Evolutionary conservation across 2,329 filamentous ascomycete species (phyloP), one percentile per base, ranked within the genome.

Genomic region (Apiospora koreana): DNA sequence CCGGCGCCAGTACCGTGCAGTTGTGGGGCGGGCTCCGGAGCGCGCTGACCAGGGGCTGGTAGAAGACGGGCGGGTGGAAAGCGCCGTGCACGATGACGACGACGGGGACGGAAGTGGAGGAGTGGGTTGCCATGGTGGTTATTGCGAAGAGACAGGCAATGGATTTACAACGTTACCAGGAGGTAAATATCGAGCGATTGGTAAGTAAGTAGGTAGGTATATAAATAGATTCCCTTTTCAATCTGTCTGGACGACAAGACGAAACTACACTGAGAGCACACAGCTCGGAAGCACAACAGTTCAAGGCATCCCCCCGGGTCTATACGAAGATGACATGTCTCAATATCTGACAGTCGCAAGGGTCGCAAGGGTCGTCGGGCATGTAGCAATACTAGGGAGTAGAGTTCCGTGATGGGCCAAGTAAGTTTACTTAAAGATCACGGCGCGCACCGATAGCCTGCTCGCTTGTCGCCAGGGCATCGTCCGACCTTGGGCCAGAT

Each of bases 51-150:
- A 75, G 58, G 23, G 50, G 71, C 21, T 71, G 71, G 68, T 76
- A 75, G 68, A 74, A 73, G 45, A 73, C 46, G 8, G 75, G 74
- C 28, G 70, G 42, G 68, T 75, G 73, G 65, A 72, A 75, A 10
- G 54, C 35, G 54, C 72, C 75, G 48, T 76, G 70, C 43, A 76
- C 71, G 45, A 77, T n/a, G 62, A 73, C 69, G 67, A 76, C 72
- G 58, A 77, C 71, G 46, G 74, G 75, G 21, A 31, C 35, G 6
- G 25, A 10, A 16, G 50, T 18, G 18, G 28, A n/a, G n/a, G n/a
- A n/a, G n/a, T n/a, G 23, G 23, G 48, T 3, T 31, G 28, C 50
- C 50, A 58, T 58, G 50, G 50, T 35, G 50, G 16, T 21, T 58
- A 31, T 35, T 9, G 21, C 14, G 28, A 58, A 31, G 31, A 35